These are phyloP conservation scores for Besnoitia besnoiti DNA, from an alignment of 169 alveolate species.

Conservation along the genomic window DNA sequence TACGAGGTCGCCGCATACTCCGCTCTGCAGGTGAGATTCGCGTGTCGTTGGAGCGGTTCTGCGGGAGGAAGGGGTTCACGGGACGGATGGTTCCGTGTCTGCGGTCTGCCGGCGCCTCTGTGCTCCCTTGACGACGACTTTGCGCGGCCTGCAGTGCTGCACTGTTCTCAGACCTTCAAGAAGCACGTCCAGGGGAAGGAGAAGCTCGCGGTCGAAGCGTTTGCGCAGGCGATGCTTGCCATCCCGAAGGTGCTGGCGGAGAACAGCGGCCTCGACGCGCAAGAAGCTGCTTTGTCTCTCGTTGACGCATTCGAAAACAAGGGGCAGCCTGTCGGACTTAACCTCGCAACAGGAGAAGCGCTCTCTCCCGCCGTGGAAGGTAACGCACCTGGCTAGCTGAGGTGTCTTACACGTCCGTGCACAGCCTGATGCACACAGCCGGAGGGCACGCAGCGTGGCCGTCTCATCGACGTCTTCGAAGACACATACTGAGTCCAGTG, in stretches of 20 bases:
- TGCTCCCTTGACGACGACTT: not conserved
- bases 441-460: too few relatives aligned
- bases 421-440: too few relatives aligned
- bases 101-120: not conserved
- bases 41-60: too few relatives aligned
- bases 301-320: conserved; percentile 87
- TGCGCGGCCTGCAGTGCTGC: not conserved
- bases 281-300: conserved; percentile 81
- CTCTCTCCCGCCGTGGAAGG: conserved; percentile 92
- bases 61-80: too few relatives aligned
- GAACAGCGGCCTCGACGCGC: conserved; percentile 96
- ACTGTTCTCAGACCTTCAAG: conserved; percentile 73
- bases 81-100: too few relatives aligned
- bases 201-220: conserved; percentile 94
- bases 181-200: conserved; percentile 92
- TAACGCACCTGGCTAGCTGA: too few relatives aligned
- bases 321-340: conserved; percentile 94
- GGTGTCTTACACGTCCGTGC: too few relatives aligned
- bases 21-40: conserved; percentile 81
- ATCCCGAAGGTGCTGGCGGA: conserved; percentile 96
- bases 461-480: too few relatives aligned
- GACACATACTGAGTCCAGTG: too few relatives aligned
- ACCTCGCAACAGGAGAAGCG: conserved; percentile 92
- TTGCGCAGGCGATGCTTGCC: conserved; percentile 94
- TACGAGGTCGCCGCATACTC: conserved; percentile 94